Conservation (phyloP, 2,329 filamentous ascomycete genomes). For the Pseudohalonectria lignicola region DNA sequence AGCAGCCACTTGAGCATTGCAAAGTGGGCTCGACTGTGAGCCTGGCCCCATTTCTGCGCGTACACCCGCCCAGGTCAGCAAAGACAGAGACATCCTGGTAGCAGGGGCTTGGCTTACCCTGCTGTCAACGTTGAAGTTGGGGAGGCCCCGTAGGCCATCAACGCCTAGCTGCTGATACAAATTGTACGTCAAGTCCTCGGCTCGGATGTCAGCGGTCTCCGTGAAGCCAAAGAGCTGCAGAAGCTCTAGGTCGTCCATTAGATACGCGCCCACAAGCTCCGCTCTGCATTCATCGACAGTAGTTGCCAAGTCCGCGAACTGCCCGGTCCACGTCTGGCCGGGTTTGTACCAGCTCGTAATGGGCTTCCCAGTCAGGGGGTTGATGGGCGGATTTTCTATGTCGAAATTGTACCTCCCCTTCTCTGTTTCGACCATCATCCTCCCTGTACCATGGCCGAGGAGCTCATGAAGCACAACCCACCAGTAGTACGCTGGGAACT, state of each 20-base stretch:
- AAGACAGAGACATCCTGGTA: constrained; percentile 3
- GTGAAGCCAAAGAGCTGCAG: constrained; percentile 28
- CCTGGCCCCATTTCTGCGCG: constrained; percentile 29
- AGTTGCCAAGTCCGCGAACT: constrained; percentile 79
- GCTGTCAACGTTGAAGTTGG: constrained; percentile 23
- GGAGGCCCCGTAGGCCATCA: constrained; percentile 25
- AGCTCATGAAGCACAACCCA: constrained; percentile 93
- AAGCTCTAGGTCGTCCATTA: constrained; percentile 33
- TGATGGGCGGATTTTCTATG: constrained; percentile 66
- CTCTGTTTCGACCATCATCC: constrained; percentile 80
- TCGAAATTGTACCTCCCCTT: constrained; percentile 85
- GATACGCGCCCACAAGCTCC: constrained; percentile 85
- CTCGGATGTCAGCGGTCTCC: not conserved
- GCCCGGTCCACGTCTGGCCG: constrained; percentile 86
- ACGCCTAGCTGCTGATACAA: constrained; percentile 28
- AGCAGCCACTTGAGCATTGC: constrained; percentile 51
- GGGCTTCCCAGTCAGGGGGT: constrained; percentile 66
- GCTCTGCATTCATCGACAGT: constrained; percentile 95
- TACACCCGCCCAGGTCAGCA: too few relatives aligned
- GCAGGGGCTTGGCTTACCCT: constrained; percentile 12
- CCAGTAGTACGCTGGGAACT: constrained; percentile 83
- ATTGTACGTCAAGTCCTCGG: constrained; percentile 22
- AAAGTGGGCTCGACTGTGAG: constrained; percentile 28
- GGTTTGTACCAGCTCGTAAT: constrained; percentile 86
- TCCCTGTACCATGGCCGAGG: constrained; percentile 78